Evolutionary conservation across 805 yeast genomes (phyloP).

Genomic region (Blastobotrys mokoenaii): DNA sequence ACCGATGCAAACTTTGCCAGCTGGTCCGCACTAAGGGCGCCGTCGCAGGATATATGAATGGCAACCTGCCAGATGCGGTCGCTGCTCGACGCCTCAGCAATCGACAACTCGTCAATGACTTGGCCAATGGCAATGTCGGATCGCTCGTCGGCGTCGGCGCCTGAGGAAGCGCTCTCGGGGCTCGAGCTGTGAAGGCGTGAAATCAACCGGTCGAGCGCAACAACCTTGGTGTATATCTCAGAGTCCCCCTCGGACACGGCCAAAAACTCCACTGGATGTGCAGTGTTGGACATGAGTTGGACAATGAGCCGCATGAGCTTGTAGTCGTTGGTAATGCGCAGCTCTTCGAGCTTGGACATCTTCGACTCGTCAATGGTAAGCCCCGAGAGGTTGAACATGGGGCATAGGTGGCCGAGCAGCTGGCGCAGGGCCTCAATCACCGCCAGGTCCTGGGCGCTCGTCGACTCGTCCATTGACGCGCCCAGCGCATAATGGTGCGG

Average conservation of each 20-base stretch:
- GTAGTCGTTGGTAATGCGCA: constrained; percentile 27
- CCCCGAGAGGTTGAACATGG: constrained; percentile 6
- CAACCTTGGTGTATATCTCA: constrained; percentile 7
- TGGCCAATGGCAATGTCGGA: neutral
- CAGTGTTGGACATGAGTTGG: constrained; percentile 15
- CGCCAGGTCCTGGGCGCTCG: constrained; percentile 20
- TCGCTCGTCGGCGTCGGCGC: neutral
- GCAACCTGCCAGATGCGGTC: constrained; percentile 1
- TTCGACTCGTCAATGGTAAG: constrained; percentile 17
- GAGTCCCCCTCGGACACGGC: constrained; percentile 15
- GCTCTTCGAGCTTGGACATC: constrained; percentile 23
- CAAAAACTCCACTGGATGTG: constrained; percentile 13
- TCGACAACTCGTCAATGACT: neutral
- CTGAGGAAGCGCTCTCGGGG: no score
- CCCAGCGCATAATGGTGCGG: neutral
- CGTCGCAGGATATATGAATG: no score
- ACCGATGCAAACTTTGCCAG: no score
- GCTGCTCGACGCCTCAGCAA: neutral
- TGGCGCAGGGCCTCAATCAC: constrained; percentile 28
- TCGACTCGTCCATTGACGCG: neutral
- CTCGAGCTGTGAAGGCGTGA: no score
- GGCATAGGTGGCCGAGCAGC: constrained; percentile 15
- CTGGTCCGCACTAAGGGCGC: no score
- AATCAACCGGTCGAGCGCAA: constrained; percentile 12
- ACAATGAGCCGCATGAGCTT: constrained; percentile 20